phyloP scores from a whole-genome alignment of 768 basidiomycete genomes.

The Filobasidium floriforme region DNA sequence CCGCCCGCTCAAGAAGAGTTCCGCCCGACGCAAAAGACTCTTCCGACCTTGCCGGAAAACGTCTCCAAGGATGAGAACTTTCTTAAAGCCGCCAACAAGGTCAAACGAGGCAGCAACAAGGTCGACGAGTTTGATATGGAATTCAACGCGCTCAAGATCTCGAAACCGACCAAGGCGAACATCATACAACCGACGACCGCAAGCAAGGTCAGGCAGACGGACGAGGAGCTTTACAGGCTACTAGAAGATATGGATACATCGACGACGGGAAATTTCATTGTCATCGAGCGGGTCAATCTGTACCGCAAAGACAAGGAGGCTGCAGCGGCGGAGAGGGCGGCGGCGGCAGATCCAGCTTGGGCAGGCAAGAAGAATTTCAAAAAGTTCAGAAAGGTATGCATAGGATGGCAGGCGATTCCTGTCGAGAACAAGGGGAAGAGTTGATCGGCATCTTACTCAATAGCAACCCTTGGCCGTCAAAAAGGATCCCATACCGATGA shows the following conservation, averaged over 20 bases:
- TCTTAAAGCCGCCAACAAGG: conserved; percentile 35
- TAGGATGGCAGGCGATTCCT: neutral
- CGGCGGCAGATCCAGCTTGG: conserved; percentile 11
- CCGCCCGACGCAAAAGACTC: conserved; percentile 4
- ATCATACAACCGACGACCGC: conserved; percentile 7
- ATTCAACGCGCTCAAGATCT: conserved; percentile 40
- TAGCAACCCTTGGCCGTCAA: conserved; percentile 1
- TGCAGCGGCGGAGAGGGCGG: neutral
- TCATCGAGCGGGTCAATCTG: conserved; percentile 39
- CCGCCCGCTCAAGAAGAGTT: neutral
- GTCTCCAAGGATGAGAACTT: conserved; percentile 34
- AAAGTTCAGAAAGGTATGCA: conserved; percentile 44
- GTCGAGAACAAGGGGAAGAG: neutral
- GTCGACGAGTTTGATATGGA: conserved; percentile 42
- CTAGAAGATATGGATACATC: conserved; percentile 39
- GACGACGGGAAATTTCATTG: conserved; percentile 41
- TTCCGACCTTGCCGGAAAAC: conserved; percentile 12
- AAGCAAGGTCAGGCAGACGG: conserved; percentile 24
- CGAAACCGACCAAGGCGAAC: conserved; percentile 27
- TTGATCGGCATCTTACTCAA: conserved; percentile 15
- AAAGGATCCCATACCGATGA: conserved; percentile 1
- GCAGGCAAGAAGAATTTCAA: conserved; percentile 41
- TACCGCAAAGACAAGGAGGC: conserved; percentile 37
- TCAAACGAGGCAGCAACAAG: conserved; percentile 33
- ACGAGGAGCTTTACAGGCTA: conserved; percentile 31